Percentiles rank a stretch among this genome's conserved stretches.
Evolutionary conservation across 169 alveolate genomes (phyloP).

Genomic region (Cyclospora cayetanensis): DNA sequence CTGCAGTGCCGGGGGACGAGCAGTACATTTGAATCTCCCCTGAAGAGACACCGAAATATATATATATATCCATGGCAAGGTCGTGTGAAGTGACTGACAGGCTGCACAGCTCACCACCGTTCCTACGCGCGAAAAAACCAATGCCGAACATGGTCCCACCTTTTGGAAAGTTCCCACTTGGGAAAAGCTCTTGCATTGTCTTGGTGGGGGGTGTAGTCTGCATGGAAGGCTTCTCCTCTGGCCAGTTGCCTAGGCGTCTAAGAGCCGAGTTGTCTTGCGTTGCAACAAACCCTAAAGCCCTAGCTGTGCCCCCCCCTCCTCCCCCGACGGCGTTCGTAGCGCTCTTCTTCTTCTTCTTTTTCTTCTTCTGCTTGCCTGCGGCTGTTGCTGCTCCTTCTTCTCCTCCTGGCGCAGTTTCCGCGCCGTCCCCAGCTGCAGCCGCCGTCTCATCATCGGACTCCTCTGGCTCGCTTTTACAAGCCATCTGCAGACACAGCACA

Average conservation of each 20-base stretch:
- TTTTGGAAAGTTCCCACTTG: slow-evolving; percentile 73
- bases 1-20: slow-evolving; percentile 56
- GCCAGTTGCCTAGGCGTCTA: slow-evolving; percentile 82
- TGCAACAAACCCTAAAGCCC: not conserved
- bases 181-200: slow-evolving; percentile 79
- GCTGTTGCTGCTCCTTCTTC: slow-evolving; percentile 49
- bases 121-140: not conserved
- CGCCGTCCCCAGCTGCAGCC: not conserved
- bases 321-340: not conserved
- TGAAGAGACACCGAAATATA: not conserved
- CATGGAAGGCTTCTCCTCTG: slow-evolving; percentile 71
- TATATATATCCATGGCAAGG: not conserved
- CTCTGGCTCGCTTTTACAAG: not conserved
- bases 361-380: slow-evolving; percentile 64
- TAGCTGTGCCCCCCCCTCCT: not conserved
- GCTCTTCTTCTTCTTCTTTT: slow-evolving; percentile 66
- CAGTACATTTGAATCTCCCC: not conserved
- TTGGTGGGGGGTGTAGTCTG: slow-evolving; percentile 86
- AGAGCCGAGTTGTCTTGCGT: slow-evolving; percentile 81
- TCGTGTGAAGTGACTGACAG: not conserved
- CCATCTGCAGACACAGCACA: not conserved
- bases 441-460: not conserved
- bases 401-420: not conserved
- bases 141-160: slow-evolving; percentile 47
- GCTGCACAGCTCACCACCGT: not conserved